A percentile compares a stretch with the other conserved stretches of the same genome.
phyloP scores from a whole-genome alignment of 768 basidiomycete genomes.

The Leucogyrophana mollusca region DNA sequence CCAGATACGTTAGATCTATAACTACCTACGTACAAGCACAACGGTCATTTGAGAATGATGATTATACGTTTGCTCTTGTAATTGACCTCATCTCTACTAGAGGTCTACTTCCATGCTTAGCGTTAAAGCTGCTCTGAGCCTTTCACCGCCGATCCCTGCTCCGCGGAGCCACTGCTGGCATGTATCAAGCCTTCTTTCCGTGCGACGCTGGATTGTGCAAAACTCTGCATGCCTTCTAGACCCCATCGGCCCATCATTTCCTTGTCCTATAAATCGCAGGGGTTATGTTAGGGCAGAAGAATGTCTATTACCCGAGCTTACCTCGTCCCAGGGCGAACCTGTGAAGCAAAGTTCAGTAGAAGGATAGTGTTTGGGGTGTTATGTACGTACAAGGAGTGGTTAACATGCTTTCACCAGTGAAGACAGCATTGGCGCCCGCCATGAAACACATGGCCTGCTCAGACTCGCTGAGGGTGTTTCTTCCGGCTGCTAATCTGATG shows the following conservation, averaged over 20 bases:
- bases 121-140: too few species aligned
- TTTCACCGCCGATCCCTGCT: background rate
- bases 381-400: slow-evolving; percentile 90
- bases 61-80: background rate
- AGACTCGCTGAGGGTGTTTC: slow-evolving; percentile 83
- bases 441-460: slow-evolving; percentile 99
- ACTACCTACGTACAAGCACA: background rate
- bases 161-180: slow-evolving; percentile 4
- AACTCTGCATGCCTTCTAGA: slow-evolving; percentile 86
- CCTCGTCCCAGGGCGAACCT: slow-evolving; percentile 96
- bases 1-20: background rate
- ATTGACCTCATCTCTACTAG: too few species aligned
- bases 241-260: slow-evolving; percentile 94
- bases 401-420: slow-evolving; percentile 97
- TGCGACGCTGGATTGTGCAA: slow-evolving; percentile 68
- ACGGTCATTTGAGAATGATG: background rate
- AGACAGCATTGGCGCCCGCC: slow-evolving; percentile 97
- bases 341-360: slow-evolving; percentile 10
- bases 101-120: too few species aligned
- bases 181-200: slow-evolving; percentile 46
- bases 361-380: too few species aligned
- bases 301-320: slow-evolving; percentile 25
- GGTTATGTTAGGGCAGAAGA: slow-evolving; percentile 4
- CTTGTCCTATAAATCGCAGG: slow-evolving; percentile 61
- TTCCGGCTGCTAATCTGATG: slow-evolving; percentile 91